Conservation (phyloP, 1,284 basidiomycete genomes). For the Phellopilus nigrolimitatus region DNA sequence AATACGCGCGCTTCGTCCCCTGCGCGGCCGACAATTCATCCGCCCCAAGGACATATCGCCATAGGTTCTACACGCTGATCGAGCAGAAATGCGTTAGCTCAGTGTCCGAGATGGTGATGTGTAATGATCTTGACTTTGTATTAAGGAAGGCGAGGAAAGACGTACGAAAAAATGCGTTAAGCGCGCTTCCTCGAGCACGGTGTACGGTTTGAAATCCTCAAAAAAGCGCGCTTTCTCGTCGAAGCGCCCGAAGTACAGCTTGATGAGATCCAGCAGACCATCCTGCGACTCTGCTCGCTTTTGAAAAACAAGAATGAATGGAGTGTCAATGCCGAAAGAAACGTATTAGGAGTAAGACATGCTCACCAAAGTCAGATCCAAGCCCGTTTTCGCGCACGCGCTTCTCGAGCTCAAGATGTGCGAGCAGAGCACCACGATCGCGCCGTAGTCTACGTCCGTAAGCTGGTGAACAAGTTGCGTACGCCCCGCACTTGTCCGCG, state of each 20-base stretch:
- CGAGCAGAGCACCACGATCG: constrained; percentile 70
- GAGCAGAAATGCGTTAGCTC: constrained; percentile 47
- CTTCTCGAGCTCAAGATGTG: constrained; percentile 68
- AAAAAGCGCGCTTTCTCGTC: constrained; percentile 81
- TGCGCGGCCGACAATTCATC: constrained; percentile 48
- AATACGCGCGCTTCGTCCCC: constrained; percentile 51
- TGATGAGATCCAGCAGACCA: constrained; percentile 43
- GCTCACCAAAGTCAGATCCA: no score
- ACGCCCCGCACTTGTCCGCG: constrained; percentile 35
- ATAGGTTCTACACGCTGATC: constrained; percentile 70
- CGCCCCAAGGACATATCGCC: constrained; percentile 51
- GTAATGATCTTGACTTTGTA: constrained; percentile 2
- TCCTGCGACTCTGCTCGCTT: constrained; percentile 26
- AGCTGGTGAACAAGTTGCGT: constrained; percentile 52
- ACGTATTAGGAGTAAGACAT: constrained; percentile 31
- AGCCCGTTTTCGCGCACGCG: no score
- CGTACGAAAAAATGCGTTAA: constrained; percentile 48
- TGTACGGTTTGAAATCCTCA: constrained; percentile 75
- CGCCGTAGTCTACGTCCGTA: constrained; percentile 53
- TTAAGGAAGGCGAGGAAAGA: constrained; percentile 13
- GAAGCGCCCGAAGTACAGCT: no score
- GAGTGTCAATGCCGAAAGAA: constrained; percentile 5
- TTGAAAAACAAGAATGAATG: no score
- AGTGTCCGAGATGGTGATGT: constrained; percentile 35
- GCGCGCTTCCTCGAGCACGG: constrained; percentile 41